Evolutionary conservation across 805 yeast genomes (phyloP).

Genomic region (Hanseniaspora thailandica): DNA sequence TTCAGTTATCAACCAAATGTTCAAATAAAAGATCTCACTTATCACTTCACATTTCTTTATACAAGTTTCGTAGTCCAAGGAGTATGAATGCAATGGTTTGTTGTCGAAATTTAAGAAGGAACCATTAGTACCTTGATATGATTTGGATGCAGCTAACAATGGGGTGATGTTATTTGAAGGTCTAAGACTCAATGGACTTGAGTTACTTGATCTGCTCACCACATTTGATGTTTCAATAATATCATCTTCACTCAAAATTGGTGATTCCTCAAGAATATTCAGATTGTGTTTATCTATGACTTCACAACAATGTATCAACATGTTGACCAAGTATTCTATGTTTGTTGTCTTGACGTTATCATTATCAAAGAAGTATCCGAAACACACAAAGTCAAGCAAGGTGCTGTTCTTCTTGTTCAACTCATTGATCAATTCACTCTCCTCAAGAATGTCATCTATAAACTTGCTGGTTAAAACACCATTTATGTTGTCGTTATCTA

Average conservation of each 20-base stretch:
- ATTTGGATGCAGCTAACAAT: not conserved
- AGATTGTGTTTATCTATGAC: slow-evolving; percentile 16
- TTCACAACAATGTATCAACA: slow-evolving; percentile 23
- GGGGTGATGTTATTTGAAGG: slow-evolving; percentile 7
- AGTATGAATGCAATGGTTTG: not conserved
- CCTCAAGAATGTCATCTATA: slow-evolving; percentile 30
- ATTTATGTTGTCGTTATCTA: not conserved
- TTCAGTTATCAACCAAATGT: slow-evolving; percentile 85
- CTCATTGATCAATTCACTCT: slow-evolving; percentile 30
- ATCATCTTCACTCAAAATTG: slow-evolving; percentile 5
- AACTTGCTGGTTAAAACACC: slow-evolving; percentile 19
- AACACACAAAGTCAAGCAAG: slow-evolving; percentile 40
- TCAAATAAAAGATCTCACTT: slow-evolving; percentile 77
- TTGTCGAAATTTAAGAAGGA: not conserved
- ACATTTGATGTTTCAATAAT: slow-evolving; percentile 4
- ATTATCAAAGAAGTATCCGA: slow-evolving; percentile 30
- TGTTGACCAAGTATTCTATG: slow-evolving; percentile 26
- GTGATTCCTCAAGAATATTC: not conserved
- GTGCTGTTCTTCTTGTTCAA: slow-evolving; percentile 31
- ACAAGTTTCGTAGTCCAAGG: slow-evolving; percentile 10
- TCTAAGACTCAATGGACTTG: not conserved
- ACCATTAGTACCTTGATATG: not conserved
- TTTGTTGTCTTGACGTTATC: slow-evolving; percentile 19
- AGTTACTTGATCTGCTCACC: not conserved
- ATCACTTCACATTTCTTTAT: slow-evolving; percentile 24